Base-by-base conservation (phyloP, 2,329 filamentous ascomycete species). In the Fusarium austroafricanum region DNA sequence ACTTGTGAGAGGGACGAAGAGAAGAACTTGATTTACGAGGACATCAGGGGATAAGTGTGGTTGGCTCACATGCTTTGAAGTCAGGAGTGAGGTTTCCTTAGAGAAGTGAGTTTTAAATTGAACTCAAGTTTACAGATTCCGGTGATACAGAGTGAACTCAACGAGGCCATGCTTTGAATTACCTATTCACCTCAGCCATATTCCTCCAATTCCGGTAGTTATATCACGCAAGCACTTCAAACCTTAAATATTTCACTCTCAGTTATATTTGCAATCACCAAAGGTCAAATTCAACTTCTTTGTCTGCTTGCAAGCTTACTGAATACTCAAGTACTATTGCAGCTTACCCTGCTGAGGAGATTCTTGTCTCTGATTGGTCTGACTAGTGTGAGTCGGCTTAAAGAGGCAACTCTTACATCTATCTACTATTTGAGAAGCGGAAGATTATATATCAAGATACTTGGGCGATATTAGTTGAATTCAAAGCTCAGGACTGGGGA, bases 301-400 rank as follows among this genome's bases (percentile, higher is more conserved):
- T 5, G 14, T 10, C 14, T 23, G 43, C 8, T 17, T 33, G 15
- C 15, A 35, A 35, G 31, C 31, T 33, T 15, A 9, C 33, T 35
- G 4, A 35, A 35, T 17, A 15, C 10, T 7, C 15, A n/a, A n/a
- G n/a, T 4, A 14, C 12, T 20, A 17, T 20, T 20, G 10, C 12
- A 39, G 35, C 53, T 52, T 52, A 52, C 45, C 35, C 46, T 26
- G 23, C 17, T 14, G 23, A 21, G 23, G 12, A 10, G 8, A 10
- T 14, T n/a, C 43, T 38, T 18, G 4, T 18, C 40, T 17, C 58
- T 66, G 51, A 70, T 71, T 71, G 67, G 68, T 10, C 49, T 29
- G 21, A 31, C 15, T n/a, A 10, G 15, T 39, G 15, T 14, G 39
- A 40, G 31, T 20, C 29, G 37, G 52, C 68, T 68, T 31, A 68